Base-by-base conservation (phyloP, 2,329 filamentous ascomycete genomes). In the Aspergillus sp. region DNA sequence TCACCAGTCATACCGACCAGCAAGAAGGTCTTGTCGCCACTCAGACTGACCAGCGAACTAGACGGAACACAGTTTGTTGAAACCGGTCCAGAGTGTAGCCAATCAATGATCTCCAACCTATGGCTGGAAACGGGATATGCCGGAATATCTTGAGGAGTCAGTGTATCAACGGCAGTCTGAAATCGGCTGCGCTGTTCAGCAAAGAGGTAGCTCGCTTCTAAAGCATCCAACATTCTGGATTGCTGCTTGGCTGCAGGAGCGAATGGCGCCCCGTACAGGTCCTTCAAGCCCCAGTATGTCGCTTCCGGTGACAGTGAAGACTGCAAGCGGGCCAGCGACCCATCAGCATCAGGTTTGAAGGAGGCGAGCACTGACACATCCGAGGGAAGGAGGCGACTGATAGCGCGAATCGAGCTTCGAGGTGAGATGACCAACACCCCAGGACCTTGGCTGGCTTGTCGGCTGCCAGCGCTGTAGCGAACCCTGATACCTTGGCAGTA, bases 1-100 rank as follows among this genome's bases (percentile, higher is more conserved):
- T 62, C 64, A 10, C 69, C 69, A 7, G 67, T 62, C 26, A 71
- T 54, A 20, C 70, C 70, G 11, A 67, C 59, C 6, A 73, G 56
- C 51, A 62, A 49, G 50, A 72, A 73, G 1, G 58, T 71, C 52
- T 67, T 70, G 18, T 65, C 16, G 9, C 18, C 26, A 6, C 18
- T 56, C 9, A 63, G 29, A 5, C 26, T 22, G 2, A 63, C 52
- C 1, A 55, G n/a, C 9, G 59, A 62, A 22, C 54, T 62, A 12
- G 59, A 56, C 2, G 59, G 7, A 12, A 47, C 5, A 16, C 31
- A 18, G 4, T 51, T 18, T 6, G 50, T 32, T 10, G 7, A 7
- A 1, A 60, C 49, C 4, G 31, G 50, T 5, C 20, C 32, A 3
- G 54, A 57, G 20, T 46, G 22, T 16, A 36, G 4, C 58, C 58